Conservation (phyloP, 2,329 filamentous ascomycete genomes). For the Aspergillus tamarii region DNA sequence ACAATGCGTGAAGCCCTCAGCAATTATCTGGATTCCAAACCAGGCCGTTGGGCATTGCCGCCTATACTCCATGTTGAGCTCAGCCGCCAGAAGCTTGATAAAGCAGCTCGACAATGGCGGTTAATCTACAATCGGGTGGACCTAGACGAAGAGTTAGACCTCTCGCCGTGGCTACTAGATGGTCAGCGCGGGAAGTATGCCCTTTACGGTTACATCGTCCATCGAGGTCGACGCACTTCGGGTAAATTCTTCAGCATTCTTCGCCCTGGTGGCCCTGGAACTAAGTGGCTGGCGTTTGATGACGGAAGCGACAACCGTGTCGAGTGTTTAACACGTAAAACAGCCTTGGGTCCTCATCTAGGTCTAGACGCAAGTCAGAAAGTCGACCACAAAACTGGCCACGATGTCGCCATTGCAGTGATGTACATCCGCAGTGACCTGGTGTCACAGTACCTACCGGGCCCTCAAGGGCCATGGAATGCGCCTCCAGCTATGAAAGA, state of each 20-base stretch:
- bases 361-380: conserved; percentile 48
- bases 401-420: conserved; percentile 57
- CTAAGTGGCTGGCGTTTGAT: conserved; percentile 63
- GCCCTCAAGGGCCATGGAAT: conserved; percentile 52
- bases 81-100: conserved; percentile 60
- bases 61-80: conserved; percentile 60
- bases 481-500: conserved; percentile 44
- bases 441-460: conserved; percentile 44
- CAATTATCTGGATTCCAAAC: conserved; percentile 35
- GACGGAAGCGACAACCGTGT: conserved; percentile 60
- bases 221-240: conserved; percentile 61
- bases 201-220: conserved; percentile 63
- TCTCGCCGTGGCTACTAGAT: conserved; percentile 42
- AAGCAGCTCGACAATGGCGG: conserved; percentile 58
- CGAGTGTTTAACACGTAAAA: conserved; percentile 58
- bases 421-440: conserved; percentile 60
- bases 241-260: conserved; percentile 64
- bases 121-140: conserved; percentile 60
- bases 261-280: conserved; percentile 58
- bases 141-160: conserved; percentile 57
- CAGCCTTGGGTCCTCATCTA: conserved; percentile 56
- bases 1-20: conserved; percentile 42
- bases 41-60: conserved; percentile 49
- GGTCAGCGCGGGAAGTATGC: conserved; percentile 52
- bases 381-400: conserved; percentile 45